Evolutionary conservation across 768 basidiomycete genomes (phyloP).

Genomic region (Amanita phalloides): DNA sequence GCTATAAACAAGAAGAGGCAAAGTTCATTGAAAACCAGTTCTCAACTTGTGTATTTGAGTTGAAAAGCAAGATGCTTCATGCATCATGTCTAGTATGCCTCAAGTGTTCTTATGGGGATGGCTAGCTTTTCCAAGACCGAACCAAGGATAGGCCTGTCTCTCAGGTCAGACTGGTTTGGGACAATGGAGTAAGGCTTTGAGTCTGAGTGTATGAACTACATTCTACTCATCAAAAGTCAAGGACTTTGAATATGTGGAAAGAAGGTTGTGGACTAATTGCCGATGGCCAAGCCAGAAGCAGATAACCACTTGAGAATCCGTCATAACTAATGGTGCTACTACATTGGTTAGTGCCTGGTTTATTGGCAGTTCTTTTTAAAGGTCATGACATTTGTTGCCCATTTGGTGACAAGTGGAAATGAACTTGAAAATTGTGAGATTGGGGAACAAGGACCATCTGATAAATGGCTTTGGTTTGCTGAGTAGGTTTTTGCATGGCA

Average conservation of each 20-base stretch:
- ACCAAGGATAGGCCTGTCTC: slow-evolving; percentile 22
- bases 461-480: slow-evolving; percentile 3
- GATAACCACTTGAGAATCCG: slow-evolving; percentile 17
- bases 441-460: slow-evolving; percentile 20
- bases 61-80: background rate
- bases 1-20: background rate
- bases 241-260: slow-evolving; percentile 12
- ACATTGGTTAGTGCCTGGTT: slow-evolving; percentile 12
- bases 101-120: slow-evolving; percentile 10
- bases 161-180: slow-evolving; percentile 22
- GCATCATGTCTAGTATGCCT: background rate
- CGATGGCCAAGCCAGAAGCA: slow-evolving; percentile 25
- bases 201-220: background rate
- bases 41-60: background rate
- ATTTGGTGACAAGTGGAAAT: slow-evolving; percentile 12
- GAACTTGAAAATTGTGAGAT: slow-evolving; percentile 19
- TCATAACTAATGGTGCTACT: background rate
- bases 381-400: slow-evolving; percentile 23
- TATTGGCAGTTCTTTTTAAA: slow-evolving; percentile 26
- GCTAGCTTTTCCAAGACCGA: slow-evolving; percentile 23
- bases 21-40: background rate
- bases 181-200: background rate
- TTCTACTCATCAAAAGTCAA: background rate
- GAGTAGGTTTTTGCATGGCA: background rate
- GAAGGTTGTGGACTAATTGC: slow-evolving; percentile 29